Conservation (phyloP, 805 yeast genomes). For the Monosporozyma solicola region DNA sequence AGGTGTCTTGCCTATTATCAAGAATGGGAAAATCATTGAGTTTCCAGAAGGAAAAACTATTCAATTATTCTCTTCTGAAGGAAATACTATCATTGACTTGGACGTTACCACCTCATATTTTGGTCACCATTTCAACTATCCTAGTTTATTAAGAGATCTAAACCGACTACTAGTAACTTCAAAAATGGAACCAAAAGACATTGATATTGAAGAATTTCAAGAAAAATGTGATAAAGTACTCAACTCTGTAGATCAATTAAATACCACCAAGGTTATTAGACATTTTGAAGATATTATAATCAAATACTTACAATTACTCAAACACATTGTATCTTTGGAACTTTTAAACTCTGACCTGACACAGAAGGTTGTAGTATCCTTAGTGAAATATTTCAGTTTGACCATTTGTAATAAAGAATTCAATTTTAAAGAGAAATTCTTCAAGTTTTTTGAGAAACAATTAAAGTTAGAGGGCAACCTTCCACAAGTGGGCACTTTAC, state of each 20-base stretch:
- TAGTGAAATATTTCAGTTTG: conserved; percentile 52
- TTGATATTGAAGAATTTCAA: conserved; percentile 25
- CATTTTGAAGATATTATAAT: conserved; percentile 50
- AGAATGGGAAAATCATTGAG: conserved; percentile 40
- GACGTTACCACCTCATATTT: conserved; percentile 56
- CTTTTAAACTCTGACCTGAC: conserved; percentile 19
- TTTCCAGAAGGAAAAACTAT: conserved; percentile 36
- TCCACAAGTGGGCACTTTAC: conserved; percentile 24
- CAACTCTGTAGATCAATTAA: conserved; percentile 43
- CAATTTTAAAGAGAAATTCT: conserved; percentile 50
- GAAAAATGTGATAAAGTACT: conserved; percentile 40
- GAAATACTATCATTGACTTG: conserved; percentile 36
- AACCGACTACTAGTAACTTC: conserved; percentile 38
- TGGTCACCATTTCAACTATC: conserved; percentile 59
- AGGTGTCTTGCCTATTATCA: conserved; percentile 43
- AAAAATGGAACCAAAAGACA: neutral
- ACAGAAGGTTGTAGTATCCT: conserved; percentile 41
- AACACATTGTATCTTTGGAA: conserved; percentile 6
- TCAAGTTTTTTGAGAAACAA: conserved; percentile 36
- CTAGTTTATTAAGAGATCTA: conserved; percentile 43
- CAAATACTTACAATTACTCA: conserved; percentile 30
- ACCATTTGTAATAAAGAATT: conserved; percentile 47
- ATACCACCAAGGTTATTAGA: conserved; percentile 45
- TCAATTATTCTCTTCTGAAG: conserved; percentile 37
- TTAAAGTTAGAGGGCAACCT: conserved; percentile 15